A percentile compares a stretch with the other conserved stretches of the same genome.
Conservation (phyloP, 768 basidiomycete genomes). For the Coprinopsis marcescibilis region DNA sequence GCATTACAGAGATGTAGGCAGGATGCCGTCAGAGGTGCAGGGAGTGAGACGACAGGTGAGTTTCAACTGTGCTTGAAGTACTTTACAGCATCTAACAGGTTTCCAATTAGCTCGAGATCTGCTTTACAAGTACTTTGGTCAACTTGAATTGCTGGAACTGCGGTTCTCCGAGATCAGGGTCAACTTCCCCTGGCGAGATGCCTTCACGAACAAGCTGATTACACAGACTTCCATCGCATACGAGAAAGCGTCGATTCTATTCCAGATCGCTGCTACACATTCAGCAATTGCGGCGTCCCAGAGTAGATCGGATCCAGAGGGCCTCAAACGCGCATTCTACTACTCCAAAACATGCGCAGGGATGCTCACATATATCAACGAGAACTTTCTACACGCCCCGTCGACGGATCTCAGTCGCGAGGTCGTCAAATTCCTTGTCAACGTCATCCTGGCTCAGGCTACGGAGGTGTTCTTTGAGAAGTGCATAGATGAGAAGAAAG, state of each 20-base stretch:
- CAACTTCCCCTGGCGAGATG: conserved; percentile 95
- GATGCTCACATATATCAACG: conserved; percentile 98
- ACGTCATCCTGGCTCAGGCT: conserved; percentile 87
- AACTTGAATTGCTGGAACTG: conserved; percentile 93
- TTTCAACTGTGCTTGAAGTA: conserved; percentile 2
- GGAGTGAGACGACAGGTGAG: conserved; percentile 90
- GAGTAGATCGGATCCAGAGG: conserved; percentile 84
- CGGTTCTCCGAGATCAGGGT: conserved; percentile 96
- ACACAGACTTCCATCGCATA: conserved; percentile 96
- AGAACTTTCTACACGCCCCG: conserved; percentile 97
- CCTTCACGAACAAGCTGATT: conserved; percentile 90
- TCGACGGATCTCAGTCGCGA: conserved; percentile 92
- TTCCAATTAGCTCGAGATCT: conserved; percentile 68
- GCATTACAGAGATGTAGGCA: conserved; percentile 87
- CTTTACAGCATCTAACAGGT: neutral
- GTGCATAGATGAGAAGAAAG: conserved; percentile 88
- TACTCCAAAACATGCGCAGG: conserved; percentile 88
- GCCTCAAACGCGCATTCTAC: conserved; percentile 88
- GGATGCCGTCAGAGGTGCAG: conserved; percentile 94
- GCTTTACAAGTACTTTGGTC: conserved; percentile 98
- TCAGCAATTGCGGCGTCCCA: conserved; percentile 86
- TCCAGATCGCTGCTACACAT: conserved; percentile 92
- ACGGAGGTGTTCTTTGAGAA: conserved; percentile 97
- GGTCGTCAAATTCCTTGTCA: conserved; percentile 87
- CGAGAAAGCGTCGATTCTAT: conserved; percentile 96